Base-by-base conservation (phyloP, 2,329 filamentous ascomycete species). In the Ceratocystis diversiconidia region DNA sequence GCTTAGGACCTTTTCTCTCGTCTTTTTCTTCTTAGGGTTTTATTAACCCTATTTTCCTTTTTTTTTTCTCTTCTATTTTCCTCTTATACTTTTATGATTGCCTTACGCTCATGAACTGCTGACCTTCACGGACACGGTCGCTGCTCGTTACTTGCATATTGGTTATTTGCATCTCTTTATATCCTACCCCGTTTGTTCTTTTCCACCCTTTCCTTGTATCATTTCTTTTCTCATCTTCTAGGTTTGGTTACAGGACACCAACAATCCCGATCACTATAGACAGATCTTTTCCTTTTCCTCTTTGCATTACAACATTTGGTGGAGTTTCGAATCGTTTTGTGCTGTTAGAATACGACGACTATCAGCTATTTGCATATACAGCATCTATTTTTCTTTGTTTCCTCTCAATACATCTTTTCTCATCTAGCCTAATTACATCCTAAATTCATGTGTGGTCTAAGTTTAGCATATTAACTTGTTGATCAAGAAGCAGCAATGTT, bases 311-410 rank as follows among this genome's bases (percentile, higher is more conserved):
- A 17, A 10, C 61, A 46, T 36, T 59, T 36, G 55, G 25, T 28
- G 30, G 55, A 36, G 30, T 59, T 59, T 59, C 55, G 19, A 25
- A 55, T 64, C 63, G 25, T 59, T 65, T 66, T 15, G 25, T 17
- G 66, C n/a, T 61, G 61, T 22, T 48, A 44, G 60, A 63, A 68
- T 25, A 65, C 64, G 41, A 25, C n/a, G 41, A 25, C n/a, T 62
- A 50, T 65, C 25, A 36, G 55, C 55, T 36, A 30, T 17, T 36
- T 59, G 55, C 30, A 36, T 59, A 59, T 59, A 59, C n/a, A 59
- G 28, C 55, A 59, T 36, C 17, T 30, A 12, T n/a, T 59, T n/a
- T n/a, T 32, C 2, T 36, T 32, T 8, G n/a, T 36, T 36, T n/a
- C 28, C 28, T 36, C 25, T 59, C 25, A 32, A 59, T 59, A 59